Percentiles rank a stretch among this genome's conserved stretches.
phyloP scores from a whole-genome alignment of 768 basidiomycete species.

The Phlegmacium glaucopus region DNA sequence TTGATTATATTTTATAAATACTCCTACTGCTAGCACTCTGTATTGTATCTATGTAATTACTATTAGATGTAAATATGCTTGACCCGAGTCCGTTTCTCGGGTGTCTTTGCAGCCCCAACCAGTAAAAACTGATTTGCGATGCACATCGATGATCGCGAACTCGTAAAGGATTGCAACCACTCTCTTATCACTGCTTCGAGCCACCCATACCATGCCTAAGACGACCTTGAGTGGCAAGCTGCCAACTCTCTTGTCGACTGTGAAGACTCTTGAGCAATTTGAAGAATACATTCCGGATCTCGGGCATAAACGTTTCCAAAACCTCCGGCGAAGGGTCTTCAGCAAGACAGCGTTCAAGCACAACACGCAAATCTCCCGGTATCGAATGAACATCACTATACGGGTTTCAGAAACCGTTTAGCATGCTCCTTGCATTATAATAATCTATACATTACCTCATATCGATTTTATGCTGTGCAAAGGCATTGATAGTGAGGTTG shows the following conservation, averaged over 20 bases:
- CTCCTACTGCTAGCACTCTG: too few relatives aligned
- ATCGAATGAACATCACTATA: constrained; percentile 65
- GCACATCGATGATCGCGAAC: too few relatives aligned
- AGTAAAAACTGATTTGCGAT: too few relatives aligned
- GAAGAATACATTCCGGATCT: constrained; percentile 78
- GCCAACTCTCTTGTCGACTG: constrained; percentile 59
- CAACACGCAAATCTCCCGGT: constrained; percentile 57
- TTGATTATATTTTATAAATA: constrained; percentile 18
- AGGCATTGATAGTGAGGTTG: constrained; percentile 74
- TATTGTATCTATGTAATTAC: too few relatives aligned
- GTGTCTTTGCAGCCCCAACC: too few relatives aligned
- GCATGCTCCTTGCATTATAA: too few relatives aligned
- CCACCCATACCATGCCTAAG: too few relatives aligned
- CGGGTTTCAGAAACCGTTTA: too few relatives aligned
- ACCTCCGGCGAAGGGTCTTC: constrained; percentile 78
- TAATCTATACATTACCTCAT: too few relatives aligned
- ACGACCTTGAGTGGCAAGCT: constrained; percentile 12
- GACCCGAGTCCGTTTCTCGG: too few relatives aligned
- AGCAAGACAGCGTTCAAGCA: constrained; percentile 61
- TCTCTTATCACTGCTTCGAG: neutral
- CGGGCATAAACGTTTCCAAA: constrained; percentile 75
- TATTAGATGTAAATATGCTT: too few relatives aligned
- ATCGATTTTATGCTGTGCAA: constrained; percentile 68
- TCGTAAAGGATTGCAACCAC: too few relatives aligned
- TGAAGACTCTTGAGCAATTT: constrained; percentile 82